phyloP scores from a whole-genome alignment of 768 basidiomycete genomes.

The Tricholoma sp. region DNA sequence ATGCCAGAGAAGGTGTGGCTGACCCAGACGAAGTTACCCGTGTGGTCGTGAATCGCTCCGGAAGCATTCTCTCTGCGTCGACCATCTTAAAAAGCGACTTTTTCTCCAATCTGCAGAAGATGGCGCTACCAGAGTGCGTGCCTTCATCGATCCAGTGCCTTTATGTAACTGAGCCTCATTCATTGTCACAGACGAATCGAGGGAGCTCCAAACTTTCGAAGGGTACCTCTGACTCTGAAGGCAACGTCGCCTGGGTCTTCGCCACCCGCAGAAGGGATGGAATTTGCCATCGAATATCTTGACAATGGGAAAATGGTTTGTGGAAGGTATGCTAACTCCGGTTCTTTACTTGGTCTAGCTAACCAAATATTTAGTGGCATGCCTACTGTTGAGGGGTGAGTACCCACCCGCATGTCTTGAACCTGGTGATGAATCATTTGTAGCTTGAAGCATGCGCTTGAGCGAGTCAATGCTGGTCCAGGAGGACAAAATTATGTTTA shows the following conservation, averaged over 20 bases:
- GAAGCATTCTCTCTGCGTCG: constrained; percentile 82
- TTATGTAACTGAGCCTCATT: background rate
- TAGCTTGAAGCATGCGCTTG: constrained; percentile 74
- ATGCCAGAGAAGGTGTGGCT: constrained; percentile 62
- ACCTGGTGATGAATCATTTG: background rate
- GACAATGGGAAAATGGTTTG: constrained; percentile 62
- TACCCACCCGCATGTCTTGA: background rate
- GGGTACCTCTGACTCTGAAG: constrained; percentile 60
- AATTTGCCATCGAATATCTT: constrained; percentile 32
- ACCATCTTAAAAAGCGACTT: constrained; percentile 96
- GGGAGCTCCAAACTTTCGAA: constrained; percentile 91
- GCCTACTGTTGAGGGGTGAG: constrained; percentile 87
- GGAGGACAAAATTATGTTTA: constrained; percentile 70
- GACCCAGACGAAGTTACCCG: constrained; percentile 89
- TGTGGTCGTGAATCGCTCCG: constrained; percentile 79
- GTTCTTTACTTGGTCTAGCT: background rate
- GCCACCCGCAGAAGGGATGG: constrained; percentile 24
- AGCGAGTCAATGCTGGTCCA: constrained; percentile 75
- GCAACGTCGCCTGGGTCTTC: constrained; percentile 22
- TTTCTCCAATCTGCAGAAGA: constrained; percentile 92
- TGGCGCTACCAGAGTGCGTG: constrained; percentile 87
- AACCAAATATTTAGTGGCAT: constrained; percentile 60
- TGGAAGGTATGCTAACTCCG: constrained; percentile 51
- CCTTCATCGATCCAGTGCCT: background rate
- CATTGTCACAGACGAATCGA: constrained; percentile 67